Percentiles rank a stretch among this genome's conserved stretches.
These are phyloP conservation scores for Chlorella vulgaris DNA, from an alignment of 139 green algal species.

Conservation along the genomic window DNA sequence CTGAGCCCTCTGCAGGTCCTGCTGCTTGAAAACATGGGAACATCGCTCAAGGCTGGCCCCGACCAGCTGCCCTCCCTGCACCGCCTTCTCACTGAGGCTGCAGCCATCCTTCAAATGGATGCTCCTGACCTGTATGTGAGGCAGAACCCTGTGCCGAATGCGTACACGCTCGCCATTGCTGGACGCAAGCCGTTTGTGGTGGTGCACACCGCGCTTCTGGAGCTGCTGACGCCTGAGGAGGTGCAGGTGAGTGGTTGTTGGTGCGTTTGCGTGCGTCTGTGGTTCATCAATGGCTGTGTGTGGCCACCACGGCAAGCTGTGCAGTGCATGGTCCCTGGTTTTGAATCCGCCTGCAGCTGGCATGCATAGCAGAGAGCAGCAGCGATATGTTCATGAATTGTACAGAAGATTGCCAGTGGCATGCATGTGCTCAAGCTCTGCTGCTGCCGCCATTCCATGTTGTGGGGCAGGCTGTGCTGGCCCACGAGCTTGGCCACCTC, in stretches of 20 bases:
- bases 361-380: no score
- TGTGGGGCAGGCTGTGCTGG: conserved; percentile 67
- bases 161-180: conserved; percentile 93
- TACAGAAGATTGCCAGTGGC: no score
- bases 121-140: conserved; percentile 88
- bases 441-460: background rate
- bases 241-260: conserved; percentile 65
- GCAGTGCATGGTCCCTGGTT: no score
- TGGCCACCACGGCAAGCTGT: no score
- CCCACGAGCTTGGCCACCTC: conserved; percentile 76
- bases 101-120: conserved; percentile 79
- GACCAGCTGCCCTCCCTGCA: conserved; percentile 89
- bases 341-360: background rate
- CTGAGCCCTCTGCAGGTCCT: conserved; percentile 76
- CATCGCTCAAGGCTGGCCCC: conserved; percentile 72
- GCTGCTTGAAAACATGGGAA: conserved; percentile 94
- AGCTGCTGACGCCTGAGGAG: conserved; percentile 88
- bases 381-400: no score
- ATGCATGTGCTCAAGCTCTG: background rate
- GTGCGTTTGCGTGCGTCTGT: no score
- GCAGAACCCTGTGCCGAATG: conserved; percentile 90
- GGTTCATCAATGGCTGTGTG: no score
- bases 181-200: conserved; percentile 95
- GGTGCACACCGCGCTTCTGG: conserved; percentile 92
- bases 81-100: conserved; percentile 76